Evolutionary conservation across 2,329 filamentous ascomycete genomes (phyloP), one percentile per base, ranked within the genome.

Genomic region (Zymoseptoria crescenta): DNA sequence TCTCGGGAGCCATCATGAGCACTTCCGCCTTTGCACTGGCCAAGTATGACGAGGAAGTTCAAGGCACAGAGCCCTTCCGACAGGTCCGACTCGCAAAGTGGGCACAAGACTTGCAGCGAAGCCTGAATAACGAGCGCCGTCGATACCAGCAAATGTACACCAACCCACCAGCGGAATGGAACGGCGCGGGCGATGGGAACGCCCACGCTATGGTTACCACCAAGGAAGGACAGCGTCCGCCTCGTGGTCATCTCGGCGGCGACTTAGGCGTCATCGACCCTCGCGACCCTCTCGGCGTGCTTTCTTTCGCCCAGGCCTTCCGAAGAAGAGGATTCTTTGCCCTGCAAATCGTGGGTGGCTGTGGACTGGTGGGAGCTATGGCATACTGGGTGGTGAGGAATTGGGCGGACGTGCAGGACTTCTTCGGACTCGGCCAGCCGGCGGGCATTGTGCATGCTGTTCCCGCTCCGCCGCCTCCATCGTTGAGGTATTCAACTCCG

Each of bases 91-190:
- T 95, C 19, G 88, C 87, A 1, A 88, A 87, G 69, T 96, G 91
- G 91, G 90, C 91, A 0, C 82, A 85, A 7, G 88, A 94, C 66
- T 78, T 96, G 0, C 89, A 95, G 70, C 83, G 84, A 58, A 90
- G 87, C 68, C 77, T 94, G 1, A 81, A 85, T 28, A 87, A 86
- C 59, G 90, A 94, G 71, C 82, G 85, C n/a, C 81, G 83, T 28
- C 78, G 84, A 64, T 92, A 86, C 62, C 85, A 88, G 61, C 76
- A 81, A 84, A 91, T 70, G 52, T 69, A 67, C 49, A 56, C 53
- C 76, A 87, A 41, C 84, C 58, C 57, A 68, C 76, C 79, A 56
- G 76, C 91, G 1, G 82, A 83, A 20, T 86, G 89, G 68, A 87
- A 86, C 62, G 30, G 51, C 9, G 80, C 87, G 7, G 73, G 82